Evolutionary conservation across 2,329 filamentous ascomycete species (phyloP), one percentile per base, ranked within the genome.

Genomic region (Xylogone sp.): DNA sequence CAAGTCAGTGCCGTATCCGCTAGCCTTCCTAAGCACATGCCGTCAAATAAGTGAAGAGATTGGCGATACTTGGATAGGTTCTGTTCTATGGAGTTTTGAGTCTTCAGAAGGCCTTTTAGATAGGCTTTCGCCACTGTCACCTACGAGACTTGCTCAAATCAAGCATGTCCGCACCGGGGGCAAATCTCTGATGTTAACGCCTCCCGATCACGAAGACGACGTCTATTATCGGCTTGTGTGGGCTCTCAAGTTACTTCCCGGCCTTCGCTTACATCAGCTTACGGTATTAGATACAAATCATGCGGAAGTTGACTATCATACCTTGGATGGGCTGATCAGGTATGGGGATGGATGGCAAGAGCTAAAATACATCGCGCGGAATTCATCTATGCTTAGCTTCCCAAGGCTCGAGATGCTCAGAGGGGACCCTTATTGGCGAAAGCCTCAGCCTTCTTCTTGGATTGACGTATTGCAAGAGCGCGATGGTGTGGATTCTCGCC

Each of bases 331-430:
- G 24, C 51, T 59, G 29, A 43, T 59, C 34, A 21, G 52, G 42
- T 31, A 56, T 45, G 56, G 57, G 20, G 53, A 52, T 47, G 54
- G 54, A 43, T 61, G 59, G 57, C 53, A 49, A 50, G 51, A 56
- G 43, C 49, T 59, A 22, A 49, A 50, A 21, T 59, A 49, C 49
- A 53, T 56, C 49, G 49, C 49, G 46, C 47, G 43, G 42, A 45
- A 58, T 43, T 57, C 55, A n/a, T 45, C 46, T 27, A 50, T 53
- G 39, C 48, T 57, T 18, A 46, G 50, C 24, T 55, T 53, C 45
- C 16, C 21, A 21, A 48, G 27, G 27, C 24, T 27, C 5, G 24
- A 27, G 5, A 27, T 47, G 45, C n/a, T 43, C 20, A 43, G 6
- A 16, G 42, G 5, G 42, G 20, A 43, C 42, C 42, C 24, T 10